Evolutionary conservation across 1,139 yeast species (phyloP).

Genomic region (Candida sp.): DNA sequence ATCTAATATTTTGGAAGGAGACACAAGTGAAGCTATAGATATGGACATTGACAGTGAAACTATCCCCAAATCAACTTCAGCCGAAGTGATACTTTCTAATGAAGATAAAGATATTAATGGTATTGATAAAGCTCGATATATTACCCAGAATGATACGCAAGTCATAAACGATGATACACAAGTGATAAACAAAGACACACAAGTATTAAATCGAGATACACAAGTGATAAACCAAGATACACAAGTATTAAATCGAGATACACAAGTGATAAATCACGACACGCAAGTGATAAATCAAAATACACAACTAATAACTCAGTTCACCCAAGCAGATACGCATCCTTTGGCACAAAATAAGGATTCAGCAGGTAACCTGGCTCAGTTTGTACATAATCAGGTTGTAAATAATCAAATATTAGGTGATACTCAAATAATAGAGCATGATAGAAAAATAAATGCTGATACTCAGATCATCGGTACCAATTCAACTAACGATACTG

Average conservation of each 20-base stretch:
- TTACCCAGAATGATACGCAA: not conserved
- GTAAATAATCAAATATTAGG: not conserved
- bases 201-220: not conserved
- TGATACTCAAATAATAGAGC: constrained; percentile 3
- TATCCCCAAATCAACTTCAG: not conserved
- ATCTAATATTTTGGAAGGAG: not conserved
- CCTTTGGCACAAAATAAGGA: not conserved
- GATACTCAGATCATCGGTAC: not conserved
- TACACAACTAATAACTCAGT: not conserved
- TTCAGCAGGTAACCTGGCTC: not conserved
- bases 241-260: not conserved
- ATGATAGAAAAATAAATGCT: not conserved
- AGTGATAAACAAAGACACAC: not conserved
- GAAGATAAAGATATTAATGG: not conserved
- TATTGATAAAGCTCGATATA: not conserved
- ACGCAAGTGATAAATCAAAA: not conserved
- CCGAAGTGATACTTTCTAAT: not conserved
- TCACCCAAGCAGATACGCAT: not conserved
- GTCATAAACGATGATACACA: not conserved
- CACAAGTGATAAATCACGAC: too few relatives aligned
- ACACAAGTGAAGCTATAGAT: not conserved
- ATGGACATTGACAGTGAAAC: not conserved
- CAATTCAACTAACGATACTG: not conserved
- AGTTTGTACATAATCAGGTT: not conserved
- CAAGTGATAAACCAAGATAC: not conserved